phyloP scores from a whole-genome alignment of 179 eudicot genomes.

The Heliamphora pulchella region DNA sequence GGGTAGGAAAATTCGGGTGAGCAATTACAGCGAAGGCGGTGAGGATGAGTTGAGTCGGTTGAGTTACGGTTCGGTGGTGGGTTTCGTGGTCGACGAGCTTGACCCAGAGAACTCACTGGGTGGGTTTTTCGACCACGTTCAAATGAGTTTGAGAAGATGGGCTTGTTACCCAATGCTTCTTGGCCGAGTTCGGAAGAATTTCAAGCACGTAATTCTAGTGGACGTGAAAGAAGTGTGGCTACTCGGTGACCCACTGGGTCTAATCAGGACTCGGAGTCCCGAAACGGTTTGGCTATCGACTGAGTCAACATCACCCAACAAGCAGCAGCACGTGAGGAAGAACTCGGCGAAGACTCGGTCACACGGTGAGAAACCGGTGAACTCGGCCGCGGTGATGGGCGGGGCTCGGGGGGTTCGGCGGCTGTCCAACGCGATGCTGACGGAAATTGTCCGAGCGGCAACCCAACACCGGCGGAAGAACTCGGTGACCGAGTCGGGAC shows the following conservation, averaged over 20 bases:
- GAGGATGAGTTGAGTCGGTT: slow-evolving; percentile 37
- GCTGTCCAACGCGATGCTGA: slow-evolving; percentile 47
- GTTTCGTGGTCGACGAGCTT: slow-evolving; percentile 63
- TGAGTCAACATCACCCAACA: background rate
- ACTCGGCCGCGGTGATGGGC: slow-evolving; percentile 46
- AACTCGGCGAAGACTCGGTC: slow-evolving; percentile 25
- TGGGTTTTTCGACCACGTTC: slow-evolving; percentile 66
- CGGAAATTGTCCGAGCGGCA: slow-evolving; percentile 48
- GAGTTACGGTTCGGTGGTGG: slow-evolving; percentile 79
- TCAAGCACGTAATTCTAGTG: slow-evolving; percentile 55
- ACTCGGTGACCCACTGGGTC: slow-evolving; percentile 62
- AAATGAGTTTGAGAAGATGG: slow-evolving; percentile 69
- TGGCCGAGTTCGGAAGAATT: slow-evolving; percentile 62
- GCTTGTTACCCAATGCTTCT: slow-evolving; percentile 82
- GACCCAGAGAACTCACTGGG: slow-evolving; percentile 78
- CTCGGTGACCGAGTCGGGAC: slow-evolving; percentile 47
- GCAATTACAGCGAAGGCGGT: slow-evolving; percentile 16
- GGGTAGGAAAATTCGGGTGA: slow-evolving; percentile 29
- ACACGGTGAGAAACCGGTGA: slow-evolving; percentile 17
- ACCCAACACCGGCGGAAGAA: slow-evolving; percentile 44
- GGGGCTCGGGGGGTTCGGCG: slow-evolving; percentile 72
- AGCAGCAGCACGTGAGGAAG: slow-evolving; percentile 29
- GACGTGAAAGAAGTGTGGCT: slow-evolving; percentile 45
- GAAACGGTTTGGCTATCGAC: slow-evolving; percentile 43
- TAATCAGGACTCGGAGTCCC: slow-evolving; percentile 41